Percentiles rank a stretch among this genome's conserved stretches.
These are phyloP conservation scores for Coccomyxa subellipsoidea DNA, from an alignment of 163 green algal species.

Conservation along the genomic window DNA sequence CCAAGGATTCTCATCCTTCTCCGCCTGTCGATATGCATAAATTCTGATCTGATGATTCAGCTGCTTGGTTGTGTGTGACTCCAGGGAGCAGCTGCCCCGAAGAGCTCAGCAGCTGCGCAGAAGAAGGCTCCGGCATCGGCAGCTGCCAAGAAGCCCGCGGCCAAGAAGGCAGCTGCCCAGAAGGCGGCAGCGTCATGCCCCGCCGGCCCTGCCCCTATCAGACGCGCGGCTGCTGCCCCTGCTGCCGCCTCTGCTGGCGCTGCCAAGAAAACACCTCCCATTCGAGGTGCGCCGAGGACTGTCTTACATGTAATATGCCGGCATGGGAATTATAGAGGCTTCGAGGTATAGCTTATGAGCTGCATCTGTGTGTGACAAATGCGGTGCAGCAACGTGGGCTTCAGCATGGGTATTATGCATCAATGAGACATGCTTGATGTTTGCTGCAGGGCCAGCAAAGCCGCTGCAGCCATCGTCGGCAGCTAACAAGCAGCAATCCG, in stretches of 20 bases:
- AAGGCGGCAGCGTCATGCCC: background rate
- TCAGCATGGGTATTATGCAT: too few relatives aligned
- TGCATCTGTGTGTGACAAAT: too few relatives aligned
- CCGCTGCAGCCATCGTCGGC: background rate
- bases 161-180: background rate
- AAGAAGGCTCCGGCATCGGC: background rate
- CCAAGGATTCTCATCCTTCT: too few relatives aligned
- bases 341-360: too few relatives aligned
- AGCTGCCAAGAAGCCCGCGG: background rate
- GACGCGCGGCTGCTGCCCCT: background rate
- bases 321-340: too few relatives aligned
- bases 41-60: too few relatives aligned
- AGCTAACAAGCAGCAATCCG: background rate
- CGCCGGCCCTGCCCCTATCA: background rate
- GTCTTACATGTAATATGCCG: too few relatives aligned
- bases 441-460: background rate
- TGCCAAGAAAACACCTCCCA: background rate
- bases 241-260: background rate
- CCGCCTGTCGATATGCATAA: too few relatives aligned
- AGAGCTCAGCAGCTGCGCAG: background rate
- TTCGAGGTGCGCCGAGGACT: background rate
- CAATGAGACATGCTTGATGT: background rate
- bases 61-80: too few relatives aligned
- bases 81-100: background rate
- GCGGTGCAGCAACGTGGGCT: too few relatives aligned